A percentile compares a stretch with the other conserved stretches of the same genome.
Conservation (phyloP, 208 protist genomes). For the Trypanosoma platydactyli region DNA sequence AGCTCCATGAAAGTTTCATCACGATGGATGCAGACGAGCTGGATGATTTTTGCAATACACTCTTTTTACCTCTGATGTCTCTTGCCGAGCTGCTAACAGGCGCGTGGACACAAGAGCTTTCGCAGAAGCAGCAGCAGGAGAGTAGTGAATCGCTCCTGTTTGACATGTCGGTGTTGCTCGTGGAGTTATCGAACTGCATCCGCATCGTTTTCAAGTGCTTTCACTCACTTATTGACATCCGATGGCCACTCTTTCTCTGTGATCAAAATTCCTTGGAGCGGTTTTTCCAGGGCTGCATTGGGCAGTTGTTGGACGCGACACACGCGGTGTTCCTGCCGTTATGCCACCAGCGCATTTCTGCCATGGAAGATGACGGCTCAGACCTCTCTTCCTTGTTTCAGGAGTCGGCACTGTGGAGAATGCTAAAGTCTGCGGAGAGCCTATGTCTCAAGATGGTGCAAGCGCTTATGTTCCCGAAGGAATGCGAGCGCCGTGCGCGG, state of each 20-base stretch:
- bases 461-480: slow-evolving; percentile 61
- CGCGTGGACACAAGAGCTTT: slow-evolving; percentile 44
- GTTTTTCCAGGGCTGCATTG: slow-evolving; percentile 52
- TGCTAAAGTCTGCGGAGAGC: slow-evolving; percentile 63
- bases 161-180: slow-evolving; percentile 33
- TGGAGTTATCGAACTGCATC: slow-evolving; percentile 66
- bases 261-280: slow-evolving; percentile 45
- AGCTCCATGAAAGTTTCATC: slow-evolving; percentile 60
- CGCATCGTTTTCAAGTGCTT: slow-evolving; percentile 76
- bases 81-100: slow-evolving; percentile 47
- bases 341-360: slow-evolving; percentile 30
- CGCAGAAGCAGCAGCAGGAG: slow-evolving; percentile 5
- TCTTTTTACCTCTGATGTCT: slow-evolving; percentile 49
- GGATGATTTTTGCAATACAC: slow-evolving; percentile 45
- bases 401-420: slow-evolving; percentile 50
- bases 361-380: slow-evolving; percentile 29
- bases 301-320: slow-evolving; percentile 32
- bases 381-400: slow-evolving; percentile 69
- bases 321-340: slow-evolving; percentile 48
- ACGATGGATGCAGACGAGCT: slow-evolving; percentile 42
- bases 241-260: slow-evolving; percentile 72
- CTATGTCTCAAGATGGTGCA: slow-evolving; percentile 57
- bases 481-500: slow-evolving; percentile 57
- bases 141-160: slow-evolving; percentile 22
- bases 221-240: slow-evolving; percentile 40